Evolutionary conservation across 345 rosid species (phyloP).

Genomic region (Brassica juncea): DNA sequence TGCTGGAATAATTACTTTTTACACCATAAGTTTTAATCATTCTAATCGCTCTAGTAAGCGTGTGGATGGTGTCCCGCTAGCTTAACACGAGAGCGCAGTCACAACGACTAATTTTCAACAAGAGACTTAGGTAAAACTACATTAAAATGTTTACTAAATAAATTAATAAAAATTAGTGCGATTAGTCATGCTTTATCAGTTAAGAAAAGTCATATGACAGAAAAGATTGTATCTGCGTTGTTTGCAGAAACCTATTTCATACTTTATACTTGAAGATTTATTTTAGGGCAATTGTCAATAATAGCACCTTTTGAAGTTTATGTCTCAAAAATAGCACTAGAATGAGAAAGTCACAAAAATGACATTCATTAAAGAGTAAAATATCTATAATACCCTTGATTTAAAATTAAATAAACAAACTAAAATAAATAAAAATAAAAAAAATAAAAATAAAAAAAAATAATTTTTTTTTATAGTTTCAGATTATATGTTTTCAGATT

Average conservation of each 20-base stretch:
- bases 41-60: neutral
- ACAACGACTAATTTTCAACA: neutral
- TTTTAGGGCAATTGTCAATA: too few relatives aligned
- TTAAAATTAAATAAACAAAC: too few relatives aligned
- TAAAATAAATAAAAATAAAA: too few relatives aligned
- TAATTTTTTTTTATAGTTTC: too few relatives aligned
- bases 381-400: too few relatives aligned
- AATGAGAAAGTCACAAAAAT: too few relatives aligned
- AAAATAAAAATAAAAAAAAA: too few relatives aligned
- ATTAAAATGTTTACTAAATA: neutral
- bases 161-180: neutral
- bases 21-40: neutral
- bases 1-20: constrained; percentile 25
- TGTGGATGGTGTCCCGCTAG: neutral
- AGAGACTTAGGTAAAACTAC: neutral
- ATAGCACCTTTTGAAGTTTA: too few relatives aligned
- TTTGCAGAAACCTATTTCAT: neutral
- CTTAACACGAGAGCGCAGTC: neutral
- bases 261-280: neutral
- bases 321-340: too few relatives aligned
- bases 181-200: neutral
- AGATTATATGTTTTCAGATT: too few relatives aligned
- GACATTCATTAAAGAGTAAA: too few relatives aligned
- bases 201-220: neutral
- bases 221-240: neutral